phyloP scores from a whole-genome alignment of 345 rosid species.

The Isatis tinctoria region DNA sequence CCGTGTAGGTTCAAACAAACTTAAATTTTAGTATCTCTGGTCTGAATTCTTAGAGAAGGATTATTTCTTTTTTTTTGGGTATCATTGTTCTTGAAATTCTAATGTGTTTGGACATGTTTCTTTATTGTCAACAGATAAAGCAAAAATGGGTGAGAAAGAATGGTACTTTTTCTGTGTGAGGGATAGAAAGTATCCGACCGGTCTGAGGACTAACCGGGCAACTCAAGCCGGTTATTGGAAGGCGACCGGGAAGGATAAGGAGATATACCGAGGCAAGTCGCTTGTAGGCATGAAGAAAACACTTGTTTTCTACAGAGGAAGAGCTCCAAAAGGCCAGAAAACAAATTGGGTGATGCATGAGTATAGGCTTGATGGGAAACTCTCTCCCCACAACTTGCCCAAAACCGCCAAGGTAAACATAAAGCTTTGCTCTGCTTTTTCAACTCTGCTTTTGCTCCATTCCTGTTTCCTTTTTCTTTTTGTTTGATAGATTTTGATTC shows the following conservation, averaged over 20 bases:
- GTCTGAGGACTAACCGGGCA: conserved; percentile 81
- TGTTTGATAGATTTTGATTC: conserved; percentile 4
- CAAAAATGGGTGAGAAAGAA: conserved; percentile 94
- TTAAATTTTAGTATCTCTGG: neutral
- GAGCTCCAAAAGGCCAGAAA: conserved; percentile 91
- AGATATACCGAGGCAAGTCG: conserved; percentile 61
- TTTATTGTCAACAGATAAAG: conserved; percentile 54
- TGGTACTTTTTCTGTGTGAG: conserved; percentile 95
- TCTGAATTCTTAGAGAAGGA: neutral
- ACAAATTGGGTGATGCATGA: conserved; percentile 96
- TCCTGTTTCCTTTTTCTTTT: neutral
- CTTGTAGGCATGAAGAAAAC: conserved; percentile 97
- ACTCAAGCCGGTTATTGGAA: conserved; percentile 94
- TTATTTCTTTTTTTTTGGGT: neutral
- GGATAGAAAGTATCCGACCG: conserved; percentile 91
- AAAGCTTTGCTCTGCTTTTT: conserved; percentile 1
- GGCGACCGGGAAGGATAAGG: conserved; percentile 92
- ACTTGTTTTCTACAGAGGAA: conserved; percentile 80
- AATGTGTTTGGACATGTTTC: neutral
- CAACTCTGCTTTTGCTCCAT: conserved; percentile 8
- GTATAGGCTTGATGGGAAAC: conserved; percentile 72
- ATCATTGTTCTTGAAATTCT: neutral
- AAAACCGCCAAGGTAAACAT: conserved; percentile 66
- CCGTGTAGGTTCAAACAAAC: conserved; percentile 54
- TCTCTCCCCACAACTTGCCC: conserved; percentile 65